A percentile compares a stretch with the other conserved stretches of the same genome.
Evolutionary conservation across 139 green algal genomes (phyloP).

Genomic region (Dunaliella primolecta): DNA sequence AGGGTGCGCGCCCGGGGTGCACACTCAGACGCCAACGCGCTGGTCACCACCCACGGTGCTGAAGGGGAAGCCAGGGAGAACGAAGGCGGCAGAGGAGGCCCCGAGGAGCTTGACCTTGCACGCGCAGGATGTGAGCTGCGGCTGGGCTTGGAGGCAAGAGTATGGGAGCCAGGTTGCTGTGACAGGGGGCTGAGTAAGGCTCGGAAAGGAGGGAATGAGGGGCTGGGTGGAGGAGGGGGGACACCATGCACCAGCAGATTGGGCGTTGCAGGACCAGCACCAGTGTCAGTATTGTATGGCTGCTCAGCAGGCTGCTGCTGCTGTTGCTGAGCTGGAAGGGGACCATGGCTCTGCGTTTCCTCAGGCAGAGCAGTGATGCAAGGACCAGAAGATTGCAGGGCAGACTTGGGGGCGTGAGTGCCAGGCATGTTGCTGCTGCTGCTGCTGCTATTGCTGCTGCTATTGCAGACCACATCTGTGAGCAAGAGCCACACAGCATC

Average conservation of each 20-base stretch:
- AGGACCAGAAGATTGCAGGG: not conserved
- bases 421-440: not conserved
- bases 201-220: not conserved
- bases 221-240: not conserved
- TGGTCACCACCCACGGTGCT: not conserved
- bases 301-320: not conserved
- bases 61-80: slow-evolving; percentile 2
- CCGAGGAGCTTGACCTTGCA: too few relatives aligned
- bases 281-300: too few relatives aligned
- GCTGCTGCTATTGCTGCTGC: not conserved
- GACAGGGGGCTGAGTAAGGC: not conserved
- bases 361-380: not conserved
- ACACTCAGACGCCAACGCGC: not conserved
- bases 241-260: not conserved
- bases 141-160: not conserved
- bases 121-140: not conserved
- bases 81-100: not conserved
- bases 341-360: not conserved
- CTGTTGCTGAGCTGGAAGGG: not conserved
- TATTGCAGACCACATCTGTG: slow-evolving; percentile 20
- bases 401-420: not conserved
- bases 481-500: slow-evolving; percentile 68
- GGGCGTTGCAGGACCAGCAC: not conserved
- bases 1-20: not conserved
- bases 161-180: not conserved